These are phyloP conservation scores for Alternaria brassicicola DNA, from an alignment of 2,329 filamentous ascomycete genomes.

Conservation along the genomic window DNA sequence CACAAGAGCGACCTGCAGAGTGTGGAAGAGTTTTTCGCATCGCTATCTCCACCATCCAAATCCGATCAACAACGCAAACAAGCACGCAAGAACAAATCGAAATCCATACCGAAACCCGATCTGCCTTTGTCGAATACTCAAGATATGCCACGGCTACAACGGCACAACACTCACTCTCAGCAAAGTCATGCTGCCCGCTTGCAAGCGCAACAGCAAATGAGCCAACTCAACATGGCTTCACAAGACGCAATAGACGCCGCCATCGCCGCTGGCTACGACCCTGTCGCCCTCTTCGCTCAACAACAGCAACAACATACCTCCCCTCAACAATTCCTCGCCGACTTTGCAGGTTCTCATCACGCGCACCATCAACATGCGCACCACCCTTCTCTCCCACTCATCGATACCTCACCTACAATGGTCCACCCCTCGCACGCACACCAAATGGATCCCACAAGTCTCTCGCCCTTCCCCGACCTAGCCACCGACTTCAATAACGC, in stretches of 20 bases:
- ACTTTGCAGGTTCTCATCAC: constrained; percentile 51
- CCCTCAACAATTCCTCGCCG: constrained; percentile 51
- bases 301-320: constrained; percentile 29
- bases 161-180: constrained; percentile 28
- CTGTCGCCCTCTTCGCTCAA: constrained; percentile 35
- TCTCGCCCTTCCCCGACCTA: constrained; percentile 44
- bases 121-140: constrained; percentile 29
- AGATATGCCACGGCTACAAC: constrained; percentile 31
- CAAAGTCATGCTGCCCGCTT: constrained; percentile 32
- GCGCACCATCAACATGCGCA: constrained; percentile 46
- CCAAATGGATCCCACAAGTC: constrained; percentile 31
- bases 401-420: constrained; percentile 40
- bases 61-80: constrained; percentile 57
- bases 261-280: constrained; percentile 37
- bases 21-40: constrained; percentile 92
- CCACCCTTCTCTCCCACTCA: constrained; percentile 48
- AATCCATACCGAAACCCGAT: constrained; percentile 41
- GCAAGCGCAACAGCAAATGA: constrained; percentile 40
- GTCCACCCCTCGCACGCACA: constrained; percentile 38
- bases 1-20: constrained; percentile 91
- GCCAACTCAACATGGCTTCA: constrained; percentile 39
- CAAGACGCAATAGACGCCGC: constrained; percentile 37
- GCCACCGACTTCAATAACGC: constrained; percentile 38
- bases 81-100: constrained; percentile 53
- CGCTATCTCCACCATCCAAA: constrained; percentile 67